Evolutionary conservation across 192 early-diverging fungal genomes (phyloP), one percentile per base, ranked within the genome.

Genomic region (Coemansia sp.): DNA sequence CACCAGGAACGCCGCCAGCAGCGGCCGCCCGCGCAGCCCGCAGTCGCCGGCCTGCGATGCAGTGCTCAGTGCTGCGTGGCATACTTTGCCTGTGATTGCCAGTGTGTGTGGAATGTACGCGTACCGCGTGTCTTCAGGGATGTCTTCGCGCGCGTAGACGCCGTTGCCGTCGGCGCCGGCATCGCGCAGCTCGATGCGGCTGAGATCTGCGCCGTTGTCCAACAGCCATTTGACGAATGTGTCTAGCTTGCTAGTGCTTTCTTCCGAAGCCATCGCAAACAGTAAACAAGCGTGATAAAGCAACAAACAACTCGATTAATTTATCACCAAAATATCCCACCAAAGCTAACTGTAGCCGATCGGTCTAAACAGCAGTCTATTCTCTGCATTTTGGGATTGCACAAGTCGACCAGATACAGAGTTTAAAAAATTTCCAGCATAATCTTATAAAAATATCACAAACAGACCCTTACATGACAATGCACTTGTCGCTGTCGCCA

Each of bases 91-190:
- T 0, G 76, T 84, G 23, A 85, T 81, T 11, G 62, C 53, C 7
- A 85, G 61, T 18, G 64, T 71, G 21, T 75, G 78, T 2, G 87
- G 87, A 5, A 88, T 76, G 17, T 62, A 67, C 0, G 79, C 70
- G 48, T 83, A 86, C 13, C 63, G 62, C 53, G 84, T 69, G 37
- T 73, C 56, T 25, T 53, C 57, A 13, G 46, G 21, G 21, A 86
- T 72, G 9, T 64, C 62, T 6, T 56, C 46, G 4, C 57, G 71
- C 9, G 76, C 64, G 37, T 82, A 83, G 3, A 83, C 82, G 39
- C 82, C 75, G 27, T 79, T 73, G 18, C 76, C 77, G 40, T 67
- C 80, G 12, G 53, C 49, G 11, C 23, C 64, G 8, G 56, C 61
- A 21, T 62, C 52, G 2, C 68, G 58, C 34, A 82, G 37, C 59